Conservation (phyloP, 192 early-diverging fungal genomes). For the Coemansia sp. region DNA sequence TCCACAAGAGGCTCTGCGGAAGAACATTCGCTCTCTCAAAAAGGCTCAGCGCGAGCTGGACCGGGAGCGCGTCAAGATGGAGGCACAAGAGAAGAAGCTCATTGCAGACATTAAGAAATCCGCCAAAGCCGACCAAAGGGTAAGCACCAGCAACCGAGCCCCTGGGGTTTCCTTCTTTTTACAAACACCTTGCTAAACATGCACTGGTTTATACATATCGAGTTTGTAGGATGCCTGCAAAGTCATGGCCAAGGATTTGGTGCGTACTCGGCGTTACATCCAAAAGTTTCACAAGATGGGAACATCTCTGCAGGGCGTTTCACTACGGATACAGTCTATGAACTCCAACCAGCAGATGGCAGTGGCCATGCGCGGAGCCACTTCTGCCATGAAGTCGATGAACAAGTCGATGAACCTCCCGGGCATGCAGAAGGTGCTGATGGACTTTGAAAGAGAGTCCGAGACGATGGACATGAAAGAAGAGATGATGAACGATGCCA, state of each 20-base stretch:
- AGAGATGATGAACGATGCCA: constrained; percentile 97
- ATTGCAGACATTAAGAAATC: constrained; percentile 90
- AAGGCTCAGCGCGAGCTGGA: constrained; percentile 92
- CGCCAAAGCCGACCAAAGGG: constrained; percentile 91
- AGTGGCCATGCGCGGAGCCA: constrained; percentile 92
- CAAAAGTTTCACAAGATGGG: constrained; percentile 98
- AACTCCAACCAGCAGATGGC: constrained; percentile 96
- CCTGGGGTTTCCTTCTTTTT: neutral
- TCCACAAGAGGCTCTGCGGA: constrained; percentile 88
- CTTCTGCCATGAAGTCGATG: constrained; percentile 95
- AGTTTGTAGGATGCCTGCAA: constrained; percentile 68
- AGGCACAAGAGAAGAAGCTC: constrained; percentile 94
- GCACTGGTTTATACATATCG: neutral
- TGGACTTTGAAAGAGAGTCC: constrained; percentile 94
- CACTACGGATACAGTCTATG: constrained; percentile 76
- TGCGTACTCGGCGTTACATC: constrained; percentile 88
- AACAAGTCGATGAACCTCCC: constrained; percentile 94
- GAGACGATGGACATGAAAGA: constrained; percentile 99
- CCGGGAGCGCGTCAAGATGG: constrained; percentile 85
- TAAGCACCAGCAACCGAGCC: constrained; percentile 27
- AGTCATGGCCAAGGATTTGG: constrained; percentile 97
- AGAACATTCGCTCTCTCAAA: constrained; percentile 84
- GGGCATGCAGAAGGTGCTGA: constrained; percentile 92
- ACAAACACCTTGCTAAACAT: neutral
- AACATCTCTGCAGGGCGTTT: constrained; percentile 90